Evolutionary conservation across 345 rosid species (phyloP), one percentile per base, ranked within the genome.

Genomic region (Eucalyptus sideroxylon): DNA sequence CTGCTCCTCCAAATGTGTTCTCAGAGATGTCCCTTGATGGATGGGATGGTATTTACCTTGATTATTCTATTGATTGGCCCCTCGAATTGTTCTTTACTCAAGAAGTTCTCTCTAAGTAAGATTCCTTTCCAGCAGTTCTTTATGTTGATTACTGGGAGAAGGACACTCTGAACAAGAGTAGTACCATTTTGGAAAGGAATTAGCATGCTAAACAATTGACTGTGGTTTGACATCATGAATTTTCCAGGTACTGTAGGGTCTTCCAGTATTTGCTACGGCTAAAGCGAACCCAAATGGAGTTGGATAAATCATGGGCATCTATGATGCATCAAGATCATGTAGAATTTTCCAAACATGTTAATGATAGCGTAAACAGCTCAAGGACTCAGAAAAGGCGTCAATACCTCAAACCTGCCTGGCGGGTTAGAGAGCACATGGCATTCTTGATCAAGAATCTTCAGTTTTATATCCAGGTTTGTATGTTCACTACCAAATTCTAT

Each of bases 281-380:
- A 65, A 97, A 97, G 90, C 93, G 98, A 90, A 96, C 99, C 47
- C 99, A 97, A 91, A 95, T 98, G 98, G 99, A 98, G 91, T 92
- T 98, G 94, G 99, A 98, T 92, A 98, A 98, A 92, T 97, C 98
- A 91, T 98, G 99, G 99, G 99, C 98, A 40, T 95, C 98, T 91
- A 99, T 95, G 91, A 98, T 96, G 99, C 98, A 97, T 91, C 99
- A 98, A 93, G 99, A 96, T 91, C 98, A 96, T 93, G 91, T 93
- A 88, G 96, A 96, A 93, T 94, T 95, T 93, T 94, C 97, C 90
- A 93, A 91, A 92, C 97, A 90, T 88, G 94, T 93, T n/a, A 94
- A 93, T 91, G 96, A 94, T 53, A 90, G 90, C 87, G 87, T 89
- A 53, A 95, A 91, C 92, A 77, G 47, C 47, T 93, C 98, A 86